Percentiles rank a stretch among this genome's conserved stretches.
Evolutionary conservation across 1,284 basidiomycete species (phyloP).

Genomic region (Apiotrichum laibachii): DNA sequence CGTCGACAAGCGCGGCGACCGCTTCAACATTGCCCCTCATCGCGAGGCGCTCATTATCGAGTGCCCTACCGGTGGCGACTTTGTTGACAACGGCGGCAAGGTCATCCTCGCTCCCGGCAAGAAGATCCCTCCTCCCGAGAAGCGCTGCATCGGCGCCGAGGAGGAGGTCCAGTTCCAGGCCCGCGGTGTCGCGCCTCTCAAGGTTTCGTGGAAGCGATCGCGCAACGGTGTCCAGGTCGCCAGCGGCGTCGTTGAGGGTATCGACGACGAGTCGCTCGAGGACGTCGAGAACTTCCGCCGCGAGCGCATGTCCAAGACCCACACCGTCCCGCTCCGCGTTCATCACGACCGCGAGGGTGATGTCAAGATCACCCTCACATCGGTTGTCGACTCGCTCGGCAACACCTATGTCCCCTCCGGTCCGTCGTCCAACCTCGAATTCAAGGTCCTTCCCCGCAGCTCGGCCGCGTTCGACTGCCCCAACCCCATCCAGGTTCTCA

Average conservation of each 20-base stretch:
- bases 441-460: constrained; percentile 74
- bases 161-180: constrained; percentile 66
- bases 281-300: constrained; percentile 28
- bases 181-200: constrained; percentile 73
- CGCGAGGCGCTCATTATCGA: constrained; percentile 72
- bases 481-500: constrained; percentile 68
- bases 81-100: constrained; percentile 29
- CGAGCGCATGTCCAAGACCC: constrained; percentile 37
- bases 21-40: constrained; percentile 60
- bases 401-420: constrained; percentile 52
- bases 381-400: constrained; percentile 52
- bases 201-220: constrained; percentile 68
- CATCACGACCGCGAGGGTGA: constrained; percentile 42
- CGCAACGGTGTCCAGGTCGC: constrained; percentile 54
- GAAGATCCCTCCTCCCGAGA: constrained; percentile 46
- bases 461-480: constrained; percentile 70
- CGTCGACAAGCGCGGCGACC: constrained; percentile 65
- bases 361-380: constrained; percentile 50
- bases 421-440: constrained; percentile 55
- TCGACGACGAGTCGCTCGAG: constrained; percentile 60
- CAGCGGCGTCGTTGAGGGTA: constrained; percentile 73
- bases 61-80: constrained; percentile 64
- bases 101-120: constrained; percentile 35
- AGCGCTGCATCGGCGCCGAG: constrained; percentile 68
- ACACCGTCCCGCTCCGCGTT: constrained; percentile 40